Evolutionary conservation across 306 rosid species (phyloP), one percentile per base, ranked within the genome.

Genomic region (Lablab purpureus): DNA sequence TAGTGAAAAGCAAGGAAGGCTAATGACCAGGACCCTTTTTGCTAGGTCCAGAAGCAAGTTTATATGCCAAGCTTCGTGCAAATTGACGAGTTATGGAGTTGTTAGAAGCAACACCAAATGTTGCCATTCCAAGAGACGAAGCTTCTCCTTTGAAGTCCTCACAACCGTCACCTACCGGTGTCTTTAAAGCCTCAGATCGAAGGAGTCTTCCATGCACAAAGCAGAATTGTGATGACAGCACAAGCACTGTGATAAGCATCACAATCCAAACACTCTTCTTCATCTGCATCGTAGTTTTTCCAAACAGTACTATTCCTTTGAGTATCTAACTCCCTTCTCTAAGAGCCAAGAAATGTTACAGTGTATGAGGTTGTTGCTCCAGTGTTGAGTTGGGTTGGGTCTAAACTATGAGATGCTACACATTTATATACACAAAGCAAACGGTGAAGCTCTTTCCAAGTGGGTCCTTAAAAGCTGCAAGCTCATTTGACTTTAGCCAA

Each of bases 21-120:
- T 81, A 86, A 79, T 92, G 99, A 2, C 97, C 99, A 37, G 84
- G 87, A 37, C 97, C 99, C 49, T 56, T 88, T 74, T 83, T 85
- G 83, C 97, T 94, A 0, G 97, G 97, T 23, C 99, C 97, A 30
- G 97, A 94, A 62, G 90, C 75, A 60, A 92, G 76, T 67, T 70
- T 78, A 63, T 72, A 85, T 0, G 74, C 71, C 89, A 94, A 81
- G 80, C 88, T 88, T 76, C 88, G 76, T 30, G 70, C 59, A 11
- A 80, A 84, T 77, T 67, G 72, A 67, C 51, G 87, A 71, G 54
- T 67, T 74, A 56, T 87, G 17, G 82, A 68, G 83, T 81, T 87
- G 47, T 84, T 73, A 1, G 92, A 80, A 87, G 90, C 74, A 85
- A 87, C 91, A 14, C 36, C 65, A 64, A 84, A 84, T 7, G 64